Evolutionary conservation across 2,329 filamentous ascomycete genomes (phyloP).

Genomic region (Fusarium sororula): DNA sequence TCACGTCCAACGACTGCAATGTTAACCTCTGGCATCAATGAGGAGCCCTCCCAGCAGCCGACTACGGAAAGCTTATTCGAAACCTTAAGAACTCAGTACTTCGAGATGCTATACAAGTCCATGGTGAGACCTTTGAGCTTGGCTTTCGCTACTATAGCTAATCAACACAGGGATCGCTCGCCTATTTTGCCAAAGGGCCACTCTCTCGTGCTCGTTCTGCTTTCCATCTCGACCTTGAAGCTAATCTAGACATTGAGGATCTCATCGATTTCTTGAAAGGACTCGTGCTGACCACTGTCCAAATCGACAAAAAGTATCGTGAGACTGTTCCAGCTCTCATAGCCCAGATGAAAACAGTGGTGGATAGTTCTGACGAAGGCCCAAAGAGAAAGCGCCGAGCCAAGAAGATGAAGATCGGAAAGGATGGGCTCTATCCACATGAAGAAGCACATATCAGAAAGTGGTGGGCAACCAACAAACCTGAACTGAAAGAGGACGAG

Average conservation of each 20-base stretch:
- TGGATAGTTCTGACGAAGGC: conserved; percentile 64
- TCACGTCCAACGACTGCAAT: neutral
- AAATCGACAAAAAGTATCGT: conserved; percentile 83
- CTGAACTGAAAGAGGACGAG: conserved; percentile 61
- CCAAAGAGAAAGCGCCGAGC: conserved; percentile 59
- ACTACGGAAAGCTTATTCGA: conserved; percentile 65
- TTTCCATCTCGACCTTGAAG: conserved; percentile 71
- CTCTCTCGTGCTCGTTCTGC: conserved; percentile 77
- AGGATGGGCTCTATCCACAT: conserved; percentile 72
- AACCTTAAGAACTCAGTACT: conserved; percentile 66
- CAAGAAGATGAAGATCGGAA: conserved; percentile 74
- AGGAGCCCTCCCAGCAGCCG: conserved; percentile 44
- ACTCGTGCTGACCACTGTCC: conserved; percentile 71
- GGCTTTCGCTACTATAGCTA: neutral
- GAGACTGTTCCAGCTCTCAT: conserved; percentile 73
- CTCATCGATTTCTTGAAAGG: conserved; percentile 75
- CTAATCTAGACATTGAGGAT: conserved; percentile 68
- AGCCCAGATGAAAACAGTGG: conserved; percentile 61
- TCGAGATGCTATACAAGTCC: conserved; percentile 69
- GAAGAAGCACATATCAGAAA: conserved; percentile 72
- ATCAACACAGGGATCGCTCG: conserved; percentile 70
- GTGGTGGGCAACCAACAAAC: conserved; percentile 75
- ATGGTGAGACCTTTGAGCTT: conserved; percentile 56
- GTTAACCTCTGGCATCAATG: neutral
- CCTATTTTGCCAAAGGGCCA: conserved; percentile 86